A percentile compares a stretch with the other conserved stretches of the same genome.
These are phyloP conservation scores for Crithidia sp. DNA, from an alignment of 208 protist genomes.

Conservation along the genomic window DNA sequence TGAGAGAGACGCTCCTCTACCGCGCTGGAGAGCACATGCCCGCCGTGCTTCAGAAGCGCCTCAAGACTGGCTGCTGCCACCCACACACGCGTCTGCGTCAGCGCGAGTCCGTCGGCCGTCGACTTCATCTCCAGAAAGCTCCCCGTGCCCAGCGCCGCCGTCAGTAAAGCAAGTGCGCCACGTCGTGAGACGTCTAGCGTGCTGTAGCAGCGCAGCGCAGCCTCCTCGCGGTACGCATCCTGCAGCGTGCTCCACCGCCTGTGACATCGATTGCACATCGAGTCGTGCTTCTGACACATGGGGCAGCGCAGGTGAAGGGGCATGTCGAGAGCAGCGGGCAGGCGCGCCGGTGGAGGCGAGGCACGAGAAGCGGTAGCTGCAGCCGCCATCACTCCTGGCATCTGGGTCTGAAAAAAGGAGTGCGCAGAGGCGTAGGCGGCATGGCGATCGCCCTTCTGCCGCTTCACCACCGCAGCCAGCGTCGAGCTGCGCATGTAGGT, in stretches of 20 bases:
- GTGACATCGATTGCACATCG: conserved; percentile 58
- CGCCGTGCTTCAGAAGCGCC: conserved; percentile 2
- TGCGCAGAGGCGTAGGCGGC: conserved; percentile 7
- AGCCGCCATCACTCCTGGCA: not conserved
- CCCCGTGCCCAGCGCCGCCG: conserved; percentile 40
- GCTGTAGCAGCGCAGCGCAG: conserved; percentile 31
- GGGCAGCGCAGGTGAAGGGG: conserved; percentile 45
- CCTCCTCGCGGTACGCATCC: conserved; percentile 11
- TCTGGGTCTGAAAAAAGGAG: conserved; percentile 12
- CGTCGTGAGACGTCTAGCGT: conserved; percentile 30
- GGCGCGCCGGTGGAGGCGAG: not conserved
- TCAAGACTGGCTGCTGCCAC: conserved; percentile 9
- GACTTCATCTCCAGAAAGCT: conserved; percentile 50
- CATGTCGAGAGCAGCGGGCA: conserved; percentile 49
- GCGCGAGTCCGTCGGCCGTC: conserved; percentile 20
- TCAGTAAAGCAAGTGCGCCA: conserved; percentile 34
- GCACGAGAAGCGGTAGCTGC: not conserved
- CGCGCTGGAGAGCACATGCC: not conserved
- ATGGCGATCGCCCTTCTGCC: conserved; percentile 18
- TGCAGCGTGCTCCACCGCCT: conserved; percentile 40
- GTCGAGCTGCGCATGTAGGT: conserved; percentile 16
- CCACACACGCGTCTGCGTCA: conserved; percentile 11
- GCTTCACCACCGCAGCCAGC: conserved; percentile 9
- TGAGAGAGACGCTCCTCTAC: conserved; percentile 2
- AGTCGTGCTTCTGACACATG: conserved; percentile 65